phyloP scores from a whole-genome alignment of 495 filamentous ascomycete genomes.

The Tirmania nivea region DNA sequence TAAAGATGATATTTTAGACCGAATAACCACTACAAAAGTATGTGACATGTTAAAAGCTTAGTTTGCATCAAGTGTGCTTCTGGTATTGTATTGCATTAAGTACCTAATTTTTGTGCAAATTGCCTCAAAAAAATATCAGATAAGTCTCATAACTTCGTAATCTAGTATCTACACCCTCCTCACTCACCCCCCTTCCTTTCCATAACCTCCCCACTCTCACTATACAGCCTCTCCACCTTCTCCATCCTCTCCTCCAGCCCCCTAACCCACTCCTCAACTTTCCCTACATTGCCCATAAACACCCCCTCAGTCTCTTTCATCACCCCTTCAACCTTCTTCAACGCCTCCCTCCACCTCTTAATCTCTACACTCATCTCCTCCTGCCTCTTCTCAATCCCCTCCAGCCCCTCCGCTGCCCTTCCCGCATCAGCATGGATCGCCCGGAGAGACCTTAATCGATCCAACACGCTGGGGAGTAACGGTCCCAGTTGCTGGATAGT shows the following conservation, averaged over 20 bases:
- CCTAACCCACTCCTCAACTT: not conserved
- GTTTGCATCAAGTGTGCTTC: too few relatives aligned
- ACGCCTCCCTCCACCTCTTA: conserved; percentile 60
- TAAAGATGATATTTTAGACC: too few relatives aligned
- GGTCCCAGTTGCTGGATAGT: conserved; percentile 77
- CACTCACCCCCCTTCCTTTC: not conserved
- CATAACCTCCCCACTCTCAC: not conserved
- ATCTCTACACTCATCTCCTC: conserved; percentile 67
- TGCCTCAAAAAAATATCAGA: too few relatives aligned
- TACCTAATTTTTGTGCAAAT: too few relatives aligned
- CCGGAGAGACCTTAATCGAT: conserved; percentile 62
- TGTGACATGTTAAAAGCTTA: too few relatives aligned
- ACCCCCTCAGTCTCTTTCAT: conserved; percentile 44
- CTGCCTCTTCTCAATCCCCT: conserved; percentile 55
- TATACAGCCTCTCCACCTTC: not conserved
- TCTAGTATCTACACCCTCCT: too few relatives aligned
- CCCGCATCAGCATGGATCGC: conserved; percentile 74
- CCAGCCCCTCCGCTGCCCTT: conserved; percentile 56
- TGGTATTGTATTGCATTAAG: too few relatives aligned
- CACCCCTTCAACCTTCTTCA: conserved; percentile 55
- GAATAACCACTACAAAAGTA: too few relatives aligned
- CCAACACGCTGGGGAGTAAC: conserved; percentile 62
- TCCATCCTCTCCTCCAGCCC: not conserved
- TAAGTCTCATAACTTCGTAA: too few relatives aligned
- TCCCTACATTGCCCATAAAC: conserved; percentile 52